Conservation (phyloP, 2,329 filamentous ascomycete species). For the Xylariaceae sp. region DNA sequence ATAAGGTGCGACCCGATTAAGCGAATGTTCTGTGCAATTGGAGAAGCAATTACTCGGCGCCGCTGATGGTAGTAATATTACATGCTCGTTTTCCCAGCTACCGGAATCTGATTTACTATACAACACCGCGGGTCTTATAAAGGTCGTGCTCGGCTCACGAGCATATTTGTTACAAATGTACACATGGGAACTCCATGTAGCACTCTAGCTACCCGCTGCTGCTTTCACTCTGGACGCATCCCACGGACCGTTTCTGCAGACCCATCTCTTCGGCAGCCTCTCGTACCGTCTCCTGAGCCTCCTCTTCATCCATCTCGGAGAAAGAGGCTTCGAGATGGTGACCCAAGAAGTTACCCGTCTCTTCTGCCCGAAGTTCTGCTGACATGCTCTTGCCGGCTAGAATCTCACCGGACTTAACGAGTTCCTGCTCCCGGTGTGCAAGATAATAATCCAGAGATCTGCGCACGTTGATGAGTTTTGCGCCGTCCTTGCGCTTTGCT, state of each 20-base stretch:
- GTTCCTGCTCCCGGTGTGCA: slow-evolving; percentile 23
- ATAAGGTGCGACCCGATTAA: too few relatives aligned
- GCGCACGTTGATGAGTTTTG: slow-evolving; percentile 42
- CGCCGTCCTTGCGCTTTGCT: slow-evolving; percentile 38
- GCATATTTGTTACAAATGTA: too few relatives aligned
- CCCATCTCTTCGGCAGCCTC: slow-evolving; percentile 26
- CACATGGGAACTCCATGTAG: too few relatives aligned
- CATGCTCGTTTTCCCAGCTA: too few relatives aligned
- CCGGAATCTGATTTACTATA: too few relatives aligned
- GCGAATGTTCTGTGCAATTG: too few relatives aligned
- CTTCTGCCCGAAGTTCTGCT: slow-evolving; percentile 35
- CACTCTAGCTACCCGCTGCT: too few relatives aligned
- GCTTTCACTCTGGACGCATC: slow-evolving; percentile 2
- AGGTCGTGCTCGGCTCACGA: background rate
- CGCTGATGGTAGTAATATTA: too few relatives aligned
- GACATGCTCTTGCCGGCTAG: slow-evolving; percentile 33
- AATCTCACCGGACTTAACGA: slow-evolving; percentile 30
- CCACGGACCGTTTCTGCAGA: slow-evolving; percentile 8
- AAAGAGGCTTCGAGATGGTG: slow-evolving; percentile 33
- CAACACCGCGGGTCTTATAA: background rate
- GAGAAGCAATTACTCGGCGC: too few relatives aligned
- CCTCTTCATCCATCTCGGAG: slow-evolving; percentile 1
- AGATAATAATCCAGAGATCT: slow-evolving; percentile 42
- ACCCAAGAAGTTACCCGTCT: slow-evolving; percentile 44
- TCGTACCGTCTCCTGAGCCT: slow-evolving; percentile 7